Evolutionary conservation across 345 rosid genomes (phyloP), one percentile per base, ranked within the genome.

Genomic region (Excoecaria cochinchinensis): DNA sequence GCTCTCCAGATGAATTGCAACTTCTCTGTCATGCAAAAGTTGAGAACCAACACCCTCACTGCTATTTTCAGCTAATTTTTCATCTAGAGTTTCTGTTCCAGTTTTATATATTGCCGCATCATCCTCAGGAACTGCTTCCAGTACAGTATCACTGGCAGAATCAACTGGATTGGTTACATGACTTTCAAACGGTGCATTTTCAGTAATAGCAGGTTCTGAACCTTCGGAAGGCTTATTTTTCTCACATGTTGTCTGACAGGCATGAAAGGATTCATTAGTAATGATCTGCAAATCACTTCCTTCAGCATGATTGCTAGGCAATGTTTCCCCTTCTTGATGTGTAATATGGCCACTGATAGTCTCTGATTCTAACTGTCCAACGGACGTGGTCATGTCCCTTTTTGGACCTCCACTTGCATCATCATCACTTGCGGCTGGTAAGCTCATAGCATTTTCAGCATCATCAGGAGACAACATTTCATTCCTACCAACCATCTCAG

Each of bases 201-300:
- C 83, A 53, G 61, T 57, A 67, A 69, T 39, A 50, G 22, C 70
- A 70, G 51, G 72, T 77, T 74, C 83, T 58, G 44, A 75, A 53
- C 56, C 57, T 67, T 78, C 87, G 62, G 84, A 74, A 38, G 72
- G 36, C 74, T 39, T 76, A 69, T 38, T 46, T 72, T 66, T 72
- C 64, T 83, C 76, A 55, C 83, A 24, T 60, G 80, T 64, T 61
- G 67, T 81, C 78, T 81, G 84, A 80, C 57, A 74, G 62, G 81
- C 65, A 75, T 76, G 84, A 70, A 70, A 55, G 6, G 69, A 55
- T 57, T 73, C 84, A 55, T 75, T 69, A 67, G 73, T 69, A 46
- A 70, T 73, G 9, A 77, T 48, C 9, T 77, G 81, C 42, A 77
- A 68, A 76, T 72, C 74, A 24, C 22, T 71, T 36, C 79, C 82